Evolutionary conservation across 257 asterid genomes (phyloP).

Genomic region (Ophiorrhiza pumila): DNA sequence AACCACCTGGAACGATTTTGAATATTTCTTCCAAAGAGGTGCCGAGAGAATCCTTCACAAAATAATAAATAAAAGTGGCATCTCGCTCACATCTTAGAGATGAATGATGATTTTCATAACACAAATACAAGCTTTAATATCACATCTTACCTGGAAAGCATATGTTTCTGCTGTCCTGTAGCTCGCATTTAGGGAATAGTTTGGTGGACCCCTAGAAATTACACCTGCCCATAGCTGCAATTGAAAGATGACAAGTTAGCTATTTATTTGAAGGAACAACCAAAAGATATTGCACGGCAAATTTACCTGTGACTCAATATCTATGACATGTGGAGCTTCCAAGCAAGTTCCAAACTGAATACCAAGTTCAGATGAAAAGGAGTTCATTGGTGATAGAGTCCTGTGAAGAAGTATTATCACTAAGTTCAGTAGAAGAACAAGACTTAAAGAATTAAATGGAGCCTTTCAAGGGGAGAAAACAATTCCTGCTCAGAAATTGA

Average conservation of each 20-base stretch:
- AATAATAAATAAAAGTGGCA: constrained; percentile 22
- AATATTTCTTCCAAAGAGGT: constrained; percentile 83
- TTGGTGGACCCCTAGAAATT: constrained; percentile 77
- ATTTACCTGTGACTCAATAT: constrained; percentile 78
- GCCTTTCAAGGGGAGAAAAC: neutral
- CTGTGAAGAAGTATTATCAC: constrained; percentile 36
- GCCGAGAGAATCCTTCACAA: constrained; percentile 76
- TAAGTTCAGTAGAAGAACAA: constrained; percentile 8
- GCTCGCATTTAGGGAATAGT: constrained; percentile 89
- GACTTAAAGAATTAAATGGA: neutral
- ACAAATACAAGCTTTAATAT: constrained; percentile 14
- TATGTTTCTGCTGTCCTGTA: constrained; percentile 78
- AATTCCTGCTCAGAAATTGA: neutral
- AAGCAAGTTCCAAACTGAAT: constrained; percentile 80
- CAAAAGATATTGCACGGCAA: constrained; percentile 12
- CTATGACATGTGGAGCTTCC: constrained; percentile 97
- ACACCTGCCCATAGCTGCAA: constrained; percentile 88
- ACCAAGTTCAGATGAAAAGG: constrained; percentile 97
- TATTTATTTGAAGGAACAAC: constrained; percentile 18
- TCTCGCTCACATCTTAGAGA: constrained; percentile 20
- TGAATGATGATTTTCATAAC: constrained; percentile 2
- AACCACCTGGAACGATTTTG: constrained; percentile 84
- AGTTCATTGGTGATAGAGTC: constrained; percentile 81
- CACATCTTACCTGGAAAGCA: constrained; percentile 69
- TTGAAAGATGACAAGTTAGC: constrained; percentile 21